Percentiles rank a stretch among this genome's conserved stretches.
Conservation (phyloP, 441 rosid genomes). For the Populus hybrid region DNA sequence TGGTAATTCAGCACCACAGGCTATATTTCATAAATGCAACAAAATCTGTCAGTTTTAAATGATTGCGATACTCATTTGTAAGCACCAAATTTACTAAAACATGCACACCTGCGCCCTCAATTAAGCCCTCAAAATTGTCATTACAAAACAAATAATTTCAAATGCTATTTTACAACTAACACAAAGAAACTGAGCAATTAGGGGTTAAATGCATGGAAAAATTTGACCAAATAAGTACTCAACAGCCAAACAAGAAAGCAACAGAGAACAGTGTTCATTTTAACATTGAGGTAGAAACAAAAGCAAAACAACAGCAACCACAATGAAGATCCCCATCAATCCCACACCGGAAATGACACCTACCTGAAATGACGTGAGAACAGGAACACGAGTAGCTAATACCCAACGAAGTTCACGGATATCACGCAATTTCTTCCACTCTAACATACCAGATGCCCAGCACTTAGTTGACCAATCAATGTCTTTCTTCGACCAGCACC, state of each 20-base stretch:
- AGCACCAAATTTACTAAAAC: neutral
- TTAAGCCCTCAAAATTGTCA: neutral
- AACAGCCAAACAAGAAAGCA: neutral
- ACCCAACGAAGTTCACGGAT: constrained; percentile 99
- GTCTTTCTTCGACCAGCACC: constrained; percentile 91
- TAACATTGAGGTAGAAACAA: neutral
- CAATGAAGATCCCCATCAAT: constrained; percentile 17
- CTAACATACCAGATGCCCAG: constrained; percentile 95
- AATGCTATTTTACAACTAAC: neutral
- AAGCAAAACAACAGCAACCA: neutral
- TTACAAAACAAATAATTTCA: neutral
- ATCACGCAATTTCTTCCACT: constrained; percentile 96
- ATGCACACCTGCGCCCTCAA: constrained; percentile 10
- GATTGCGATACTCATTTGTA: neutral
- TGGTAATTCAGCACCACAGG: neutral
- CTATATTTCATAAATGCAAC: neutral
- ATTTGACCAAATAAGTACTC: neutral
- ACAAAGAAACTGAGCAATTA: neutral
- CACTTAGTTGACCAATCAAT: constrained; percentile 94
- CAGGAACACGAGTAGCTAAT: constrained; percentile 88
- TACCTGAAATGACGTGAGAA: constrained; percentile 95
- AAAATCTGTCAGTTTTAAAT: neutral
- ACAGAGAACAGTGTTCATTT: neutral
- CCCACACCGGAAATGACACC: constrained; percentile 19
- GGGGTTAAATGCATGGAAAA: neutral